A percentile compares a stretch with the other conserved stretches of the same genome.
Evolutionary conservation across 352 stramenopile genomes (phyloP).

Genomic region (Globisporangium canariense): DNA sequence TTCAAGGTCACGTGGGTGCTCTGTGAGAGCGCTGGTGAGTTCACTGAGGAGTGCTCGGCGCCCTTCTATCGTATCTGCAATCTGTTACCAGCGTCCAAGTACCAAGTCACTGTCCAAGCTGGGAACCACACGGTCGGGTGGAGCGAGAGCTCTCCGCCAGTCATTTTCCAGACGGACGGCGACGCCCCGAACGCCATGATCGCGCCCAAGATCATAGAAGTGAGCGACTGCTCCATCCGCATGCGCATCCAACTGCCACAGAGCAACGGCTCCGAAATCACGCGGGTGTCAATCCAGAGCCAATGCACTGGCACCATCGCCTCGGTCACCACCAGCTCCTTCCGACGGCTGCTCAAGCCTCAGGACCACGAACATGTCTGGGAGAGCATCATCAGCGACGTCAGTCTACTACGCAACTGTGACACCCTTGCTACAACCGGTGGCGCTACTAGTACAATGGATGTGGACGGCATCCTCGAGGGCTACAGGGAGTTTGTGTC

Average conservation of each 20-base stretch:
- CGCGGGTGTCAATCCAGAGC: conserved; percentile 32
- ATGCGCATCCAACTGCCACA: conserved; percentile 39
- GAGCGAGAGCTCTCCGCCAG: conserved; percentile 26
- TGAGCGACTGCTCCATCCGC: conserved; percentile 37
- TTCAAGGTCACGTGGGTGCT: conserved; percentile 43
- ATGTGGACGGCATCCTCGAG: conserved; percentile 4
- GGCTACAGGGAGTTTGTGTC: conserved; percentile 30
- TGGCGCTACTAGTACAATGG: not conserved
- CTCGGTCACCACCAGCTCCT: conserved; percentile 24
- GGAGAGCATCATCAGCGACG: conserved; percentile 31
- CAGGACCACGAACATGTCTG: conserved; percentile 31
- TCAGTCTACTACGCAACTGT: conserved; percentile 21
- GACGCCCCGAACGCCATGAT: conserved; percentile 41
- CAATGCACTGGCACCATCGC: conserved; percentile 38
- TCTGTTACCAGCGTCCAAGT: conserved; percentile 40
- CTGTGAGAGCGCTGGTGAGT: conserved; percentile 18
- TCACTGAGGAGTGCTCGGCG: conserved; percentile 22
- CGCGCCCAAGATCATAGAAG: conserved; percentile 30
- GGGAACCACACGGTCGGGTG: conserved; percentile 46
- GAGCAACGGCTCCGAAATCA: conserved; percentile 34
- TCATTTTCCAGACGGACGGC: conserved; percentile 32
- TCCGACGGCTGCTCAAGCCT: conserved; percentile 32
- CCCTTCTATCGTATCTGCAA: conserved; percentile 29
- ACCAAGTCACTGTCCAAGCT: conserved; percentile 37
- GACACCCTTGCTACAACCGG: conserved; percentile 5